Evolutionary conservation across 2,329 filamentous ascomycete genomes (phyloP).

Genomic region (Helminthosporium solani): DNA sequence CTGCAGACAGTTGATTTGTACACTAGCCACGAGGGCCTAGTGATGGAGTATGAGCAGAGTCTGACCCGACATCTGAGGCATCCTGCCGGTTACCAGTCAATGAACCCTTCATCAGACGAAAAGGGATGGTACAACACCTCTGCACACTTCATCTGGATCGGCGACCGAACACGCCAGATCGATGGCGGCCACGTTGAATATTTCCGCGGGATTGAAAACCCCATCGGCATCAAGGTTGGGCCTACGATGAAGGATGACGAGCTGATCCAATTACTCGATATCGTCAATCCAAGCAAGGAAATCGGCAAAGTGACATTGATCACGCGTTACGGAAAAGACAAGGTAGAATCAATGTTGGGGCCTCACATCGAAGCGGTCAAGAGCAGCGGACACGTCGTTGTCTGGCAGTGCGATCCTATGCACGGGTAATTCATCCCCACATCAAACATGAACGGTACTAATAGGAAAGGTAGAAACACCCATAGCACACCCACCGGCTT

Average conservation of each 20-base stretch:
- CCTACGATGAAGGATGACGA: conserved; percentile 78
- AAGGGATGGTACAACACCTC: conserved; percentile 89
- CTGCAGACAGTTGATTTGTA: conserved; percentile 91
- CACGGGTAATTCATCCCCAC: conserved; percentile 62
- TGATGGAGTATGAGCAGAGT: conserved; percentile 90
- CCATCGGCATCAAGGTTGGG: conserved; percentile 94
- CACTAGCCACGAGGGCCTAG: conserved; percentile 91
- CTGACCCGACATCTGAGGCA: conserved; percentile 75
- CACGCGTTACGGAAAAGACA: conserved; percentile 83
- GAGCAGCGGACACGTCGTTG: conserved; percentile 71
- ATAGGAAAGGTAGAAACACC: conserved; percentile 51
- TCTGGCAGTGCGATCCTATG: conserved; percentile 99
- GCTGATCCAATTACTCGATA: conserved; percentile 75
- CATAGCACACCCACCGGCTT: conserved; percentile 69
- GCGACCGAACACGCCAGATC: conserved; percentile 90
- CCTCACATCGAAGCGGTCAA: conserved; percentile 87
- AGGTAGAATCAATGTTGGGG: conserved; percentile 74
- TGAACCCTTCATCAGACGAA: conserved; percentile 32
- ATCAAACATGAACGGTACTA: not conserved
- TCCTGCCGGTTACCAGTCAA: conserved; percentile 51
- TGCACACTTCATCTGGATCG: conserved; percentile 97
- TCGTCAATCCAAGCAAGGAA: conserved; percentile 79
- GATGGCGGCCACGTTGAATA: conserved; percentile 95
- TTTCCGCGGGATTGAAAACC: conserved; percentile 94
- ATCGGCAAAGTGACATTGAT: conserved; percentile 94